These are phyloP conservation scores for Pilatotrama ljubarskyi DNA, from an alignment of 768 basidiomycete genomes.

Conservation along the genomic window DNA sequence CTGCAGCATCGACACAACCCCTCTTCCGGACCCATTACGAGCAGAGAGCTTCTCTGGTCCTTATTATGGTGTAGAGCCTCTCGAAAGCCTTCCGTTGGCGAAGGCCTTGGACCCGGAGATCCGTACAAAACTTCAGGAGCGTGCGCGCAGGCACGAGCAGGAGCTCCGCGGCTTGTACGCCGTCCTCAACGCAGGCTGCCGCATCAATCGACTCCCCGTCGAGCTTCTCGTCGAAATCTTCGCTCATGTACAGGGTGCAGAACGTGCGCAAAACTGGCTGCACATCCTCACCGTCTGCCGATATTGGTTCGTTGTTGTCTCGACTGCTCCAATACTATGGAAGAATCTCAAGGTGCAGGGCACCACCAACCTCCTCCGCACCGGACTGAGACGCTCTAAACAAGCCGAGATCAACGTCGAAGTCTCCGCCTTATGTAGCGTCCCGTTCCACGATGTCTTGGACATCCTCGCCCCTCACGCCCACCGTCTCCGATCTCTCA, in stretches of 20 bases:
- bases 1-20: not conserved
- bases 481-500: not conserved
- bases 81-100: no score
- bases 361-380: not conserved
- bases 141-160: not conserved
- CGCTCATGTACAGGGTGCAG: not conserved
- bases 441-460: not conserved
- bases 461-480: not conserved
- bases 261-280: not conserved
- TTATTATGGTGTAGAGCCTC: not conserved
- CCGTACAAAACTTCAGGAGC: not conserved
- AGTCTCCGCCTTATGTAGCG: not conserved
- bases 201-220: not conserved
- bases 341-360: not conserved
- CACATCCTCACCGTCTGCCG: not conserved
- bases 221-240: slow-evolving; percentile 1
- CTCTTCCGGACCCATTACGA: not conserved
- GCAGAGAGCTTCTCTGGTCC: not conserved
- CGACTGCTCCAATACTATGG: not conserved
- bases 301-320: not conserved
- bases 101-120: not conserved
- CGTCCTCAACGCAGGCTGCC: not conserved
- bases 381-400: not conserved
- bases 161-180: not conserved
- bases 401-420: not conserved